Conservation (phyloP, 208 protist genomes). For the Leishmania tarentolae region DNA sequence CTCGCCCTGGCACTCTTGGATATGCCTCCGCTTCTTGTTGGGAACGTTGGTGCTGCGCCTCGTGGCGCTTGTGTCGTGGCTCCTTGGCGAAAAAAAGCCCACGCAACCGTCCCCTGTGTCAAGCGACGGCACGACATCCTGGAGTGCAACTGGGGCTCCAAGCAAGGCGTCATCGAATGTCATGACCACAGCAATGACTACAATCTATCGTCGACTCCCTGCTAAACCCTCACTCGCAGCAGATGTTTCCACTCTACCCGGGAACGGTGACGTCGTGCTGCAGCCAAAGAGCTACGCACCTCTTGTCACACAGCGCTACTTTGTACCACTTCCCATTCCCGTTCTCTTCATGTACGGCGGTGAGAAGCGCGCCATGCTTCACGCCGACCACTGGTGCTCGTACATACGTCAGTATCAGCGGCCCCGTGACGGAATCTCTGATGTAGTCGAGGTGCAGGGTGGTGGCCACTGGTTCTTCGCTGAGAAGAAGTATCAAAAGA, state of each 20-base stretch:
- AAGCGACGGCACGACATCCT: neutral
- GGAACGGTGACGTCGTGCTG: constrained; percentile 22
- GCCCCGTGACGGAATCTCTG: constrained; percentile 58
- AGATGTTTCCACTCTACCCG: constrained; percentile 22
- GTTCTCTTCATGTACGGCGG: constrained; percentile 78
- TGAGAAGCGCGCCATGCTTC: constrained; percentile 50
- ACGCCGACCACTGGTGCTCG: constrained; percentile 63
- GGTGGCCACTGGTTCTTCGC: constrained; percentile 85
- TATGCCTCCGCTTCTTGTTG: constrained; percentile 54
- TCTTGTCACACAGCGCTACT: constrained; percentile 53
- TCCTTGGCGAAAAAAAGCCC: constrained; percentile 19
- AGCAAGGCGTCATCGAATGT: constrained; percentile 26
- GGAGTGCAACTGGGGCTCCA: neutral
- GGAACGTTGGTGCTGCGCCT: constrained; percentile 27
- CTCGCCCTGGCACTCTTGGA: constrained; percentile 26
- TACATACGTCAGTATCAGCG: constrained; percentile 61
- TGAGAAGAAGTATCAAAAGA: constrained; percentile 46
- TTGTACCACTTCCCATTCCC: constrained; percentile 60
- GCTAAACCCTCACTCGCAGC: constrained; percentile 24
- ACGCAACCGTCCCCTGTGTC: neutral
- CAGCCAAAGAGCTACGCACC: constrained; percentile 32
- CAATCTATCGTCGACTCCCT: constrained; percentile 32
- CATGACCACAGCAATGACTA: constrained; percentile 35
- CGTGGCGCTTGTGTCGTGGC: constrained; percentile 26
- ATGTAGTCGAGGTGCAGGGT: constrained; percentile 64